A percentile compares a stretch with the other conserved stretches of the same genome.
Evolutionary conservation across 2,329 filamentous ascomycete species (phyloP).

Genomic region (Trichoderma hamatum): DNA sequence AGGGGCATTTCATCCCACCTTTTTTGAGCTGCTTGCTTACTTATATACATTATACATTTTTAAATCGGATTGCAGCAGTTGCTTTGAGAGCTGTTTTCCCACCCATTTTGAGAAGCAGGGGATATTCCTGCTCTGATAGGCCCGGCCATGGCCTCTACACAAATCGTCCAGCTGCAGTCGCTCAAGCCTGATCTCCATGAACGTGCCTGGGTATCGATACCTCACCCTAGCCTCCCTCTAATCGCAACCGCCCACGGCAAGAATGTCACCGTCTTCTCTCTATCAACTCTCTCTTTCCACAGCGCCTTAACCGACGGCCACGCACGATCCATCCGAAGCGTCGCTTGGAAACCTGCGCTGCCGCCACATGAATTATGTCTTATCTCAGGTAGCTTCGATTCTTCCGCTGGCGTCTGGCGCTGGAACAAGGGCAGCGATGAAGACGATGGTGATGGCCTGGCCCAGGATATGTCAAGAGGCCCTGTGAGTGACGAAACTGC

Average conservation of each 20-base stretch:
- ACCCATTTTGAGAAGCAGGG: neutral
- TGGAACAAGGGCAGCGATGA: constrained; percentile 54
- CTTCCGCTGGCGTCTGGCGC: constrained; percentile 83
- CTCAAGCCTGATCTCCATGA: constrained; percentile 62
- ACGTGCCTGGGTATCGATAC: constrained; percentile 82
- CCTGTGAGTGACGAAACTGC: constrained; percentile 22
- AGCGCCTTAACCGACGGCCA: constrained; percentile 84
- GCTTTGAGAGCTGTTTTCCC: constrained; percentile 1
- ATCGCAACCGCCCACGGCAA: constrained; percentile 88
- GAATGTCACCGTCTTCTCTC: constrained; percentile 85
- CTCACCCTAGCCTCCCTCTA: constrained; percentile 85
- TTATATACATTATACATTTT: neutral
- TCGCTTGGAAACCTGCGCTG: constrained; percentile 82
- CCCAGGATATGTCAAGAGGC: constrained; percentile 47
- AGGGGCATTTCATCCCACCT: constrained; percentile 18
- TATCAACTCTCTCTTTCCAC: constrained; percentile 77
- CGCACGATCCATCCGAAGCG: constrained; percentile 82
- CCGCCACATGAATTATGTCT: constrained; percentile 69
- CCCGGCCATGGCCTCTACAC: constrained; percentile 24
- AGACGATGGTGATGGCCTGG: constrained; percentile 40
- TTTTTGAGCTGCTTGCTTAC: neutral
- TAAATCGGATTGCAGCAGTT: neutral
- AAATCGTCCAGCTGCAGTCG: constrained; percentile 51
- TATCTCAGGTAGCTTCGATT: constrained; percentile 92
- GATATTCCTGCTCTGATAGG: constrained; percentile 1